Conservation (phyloP, 768 basidiomycete genomes). For the Trametes cubensis region DNA sequence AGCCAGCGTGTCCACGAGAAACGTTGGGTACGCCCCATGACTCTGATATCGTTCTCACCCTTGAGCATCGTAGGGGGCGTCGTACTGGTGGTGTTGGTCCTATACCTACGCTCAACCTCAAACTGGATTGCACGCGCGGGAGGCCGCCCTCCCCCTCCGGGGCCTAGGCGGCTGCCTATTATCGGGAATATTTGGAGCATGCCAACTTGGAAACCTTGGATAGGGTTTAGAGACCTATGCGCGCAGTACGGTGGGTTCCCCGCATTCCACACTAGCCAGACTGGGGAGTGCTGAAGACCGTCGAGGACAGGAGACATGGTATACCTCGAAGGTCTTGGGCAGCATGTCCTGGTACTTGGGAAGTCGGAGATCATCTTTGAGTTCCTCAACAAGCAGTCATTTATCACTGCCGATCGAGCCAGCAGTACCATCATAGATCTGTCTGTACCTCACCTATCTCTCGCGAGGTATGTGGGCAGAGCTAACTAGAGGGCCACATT, state of each 20-base stretch:
- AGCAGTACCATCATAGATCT: not conserved
- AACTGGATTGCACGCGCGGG: not conserved
- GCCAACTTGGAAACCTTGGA: slow-evolving; percentile 18
- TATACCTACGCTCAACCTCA: not conserved
- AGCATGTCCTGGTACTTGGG: slow-evolving; percentile 21
- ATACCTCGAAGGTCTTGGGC: slow-evolving; percentile 14
- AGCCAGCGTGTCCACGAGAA: too few relatives aligned
- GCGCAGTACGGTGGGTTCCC: too few relatives aligned
- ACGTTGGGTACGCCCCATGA: too few relatives aligned
- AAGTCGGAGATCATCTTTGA: slow-evolving; percentile 20
- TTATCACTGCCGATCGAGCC: slow-evolving; percentile 20
- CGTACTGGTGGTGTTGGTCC: not conserved
- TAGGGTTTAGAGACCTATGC: too few relatives aligned
- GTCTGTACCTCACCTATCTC: not conserved
- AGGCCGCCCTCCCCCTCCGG: slow-evolving; percentile 23
- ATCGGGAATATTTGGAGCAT: slow-evolving; percentile 22
- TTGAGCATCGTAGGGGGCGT: too few relatives aligned
- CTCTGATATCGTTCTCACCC: too few relatives aligned
- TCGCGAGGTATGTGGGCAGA: not conserved
- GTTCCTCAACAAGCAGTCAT: slow-evolving; percentile 27
- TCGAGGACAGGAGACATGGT: slow-evolving; percentile 12
- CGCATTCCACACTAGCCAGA: too few relatives aligned
- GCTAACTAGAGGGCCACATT: not conserved
- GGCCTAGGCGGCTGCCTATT: slow-evolving; percentile 19
- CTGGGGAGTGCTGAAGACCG: too few relatives aligned